A percentile compares a stretch with the other conserved stretches of the same genome.
phyloP scores from a whole-genome alignment of 257 asterid species.

The Paulownia fortunei region DNA sequence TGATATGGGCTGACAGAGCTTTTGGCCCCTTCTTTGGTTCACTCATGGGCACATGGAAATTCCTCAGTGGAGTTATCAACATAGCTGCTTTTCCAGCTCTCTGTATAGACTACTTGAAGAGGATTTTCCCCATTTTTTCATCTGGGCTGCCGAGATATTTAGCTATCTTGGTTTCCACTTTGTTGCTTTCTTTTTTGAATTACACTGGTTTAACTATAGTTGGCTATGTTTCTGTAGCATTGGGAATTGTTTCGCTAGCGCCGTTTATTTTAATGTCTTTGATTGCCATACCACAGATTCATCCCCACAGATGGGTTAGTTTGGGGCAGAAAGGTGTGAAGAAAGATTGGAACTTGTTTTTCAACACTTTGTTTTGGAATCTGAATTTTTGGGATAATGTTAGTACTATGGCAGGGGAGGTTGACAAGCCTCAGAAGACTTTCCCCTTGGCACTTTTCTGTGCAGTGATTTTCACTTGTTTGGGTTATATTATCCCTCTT shows the following conservation, averaged over 20 bases:
- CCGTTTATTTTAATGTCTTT: slow-evolving; percentile 67
- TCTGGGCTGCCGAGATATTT: slow-evolving; percentile 49
- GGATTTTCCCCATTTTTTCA: slow-evolving; percentile 60
- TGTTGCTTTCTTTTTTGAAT: slow-evolving; percentile 49
- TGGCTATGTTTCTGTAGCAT: slow-evolving; percentile 61
- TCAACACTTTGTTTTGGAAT: slow-evolving; percentile 80
- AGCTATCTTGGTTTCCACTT: slow-evolving; percentile 55
- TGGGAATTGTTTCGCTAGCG: slow-evolving; percentile 65
- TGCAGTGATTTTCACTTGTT: slow-evolving; percentile 67
- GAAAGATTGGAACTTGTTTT: slow-evolving; percentile 69
- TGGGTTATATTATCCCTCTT: slow-evolving; percentile 71
- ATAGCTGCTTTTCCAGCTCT: slow-evolving; percentile 80
- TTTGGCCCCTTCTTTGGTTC: slow-evolving; percentile 89
- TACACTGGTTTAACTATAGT: slow-evolving; percentile 71
- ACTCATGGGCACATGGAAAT: slow-evolving; percentile 78
- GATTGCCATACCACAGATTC: slow-evolving; percentile 71
- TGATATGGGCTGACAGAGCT: slow-evolving; percentile 87
- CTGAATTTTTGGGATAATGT: slow-evolving; percentile 81
- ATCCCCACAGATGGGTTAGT: slow-evolving; percentile 63
- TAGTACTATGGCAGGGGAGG: slow-evolving; percentile 80
- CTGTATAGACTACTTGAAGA: slow-evolving; percentile 57
- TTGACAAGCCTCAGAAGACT: slow-evolving; percentile 61
- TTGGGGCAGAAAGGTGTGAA: slow-evolving; percentile 59
- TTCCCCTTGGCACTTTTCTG: slow-evolving; percentile 59
- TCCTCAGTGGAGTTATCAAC: slow-evolving; percentile 78